phyloP scores from a whole-genome alignment of 1,284 basidiomycete genomes.

The Coniophora puteana region DNA sequence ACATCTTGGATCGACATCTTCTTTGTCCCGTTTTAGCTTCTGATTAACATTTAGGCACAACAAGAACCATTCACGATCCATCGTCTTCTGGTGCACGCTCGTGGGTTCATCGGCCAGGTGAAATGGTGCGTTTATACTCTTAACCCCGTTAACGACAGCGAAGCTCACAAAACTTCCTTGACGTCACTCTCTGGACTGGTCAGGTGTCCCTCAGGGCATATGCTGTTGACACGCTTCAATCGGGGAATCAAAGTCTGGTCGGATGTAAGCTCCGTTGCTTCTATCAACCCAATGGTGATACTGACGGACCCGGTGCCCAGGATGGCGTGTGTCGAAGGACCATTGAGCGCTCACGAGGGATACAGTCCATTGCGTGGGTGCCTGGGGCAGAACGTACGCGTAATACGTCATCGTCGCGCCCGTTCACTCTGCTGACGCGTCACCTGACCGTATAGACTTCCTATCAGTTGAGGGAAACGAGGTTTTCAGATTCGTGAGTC shows the following conservation, averaged over 20 bases:
- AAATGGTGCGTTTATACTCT: slow-evolving; percentile 71
- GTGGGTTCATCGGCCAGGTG: slow-evolving; percentile 76
- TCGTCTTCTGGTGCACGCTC: slow-evolving; percentile 65
- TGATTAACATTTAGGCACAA: slow-evolving; percentile 9
- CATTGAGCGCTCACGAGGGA: slow-evolving; percentile 56
- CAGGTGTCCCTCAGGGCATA: slow-evolving; percentile 66
- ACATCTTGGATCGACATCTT: background rate
- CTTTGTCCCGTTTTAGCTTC: slow-evolving; percentile 10
- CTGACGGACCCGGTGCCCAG: slow-evolving; percentile 31
- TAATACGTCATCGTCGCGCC: background rate
- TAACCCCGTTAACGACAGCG: too few species aligned
- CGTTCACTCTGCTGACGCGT: background rate
- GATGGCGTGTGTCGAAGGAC: slow-evolving; percentile 70
- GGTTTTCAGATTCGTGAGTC: slow-evolving; percentile 44
- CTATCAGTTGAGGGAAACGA: slow-evolving; percentile 52
- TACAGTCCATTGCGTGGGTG: slow-evolving; percentile 73
- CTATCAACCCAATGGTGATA: slow-evolving; percentile 6
- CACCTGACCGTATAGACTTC: slow-evolving; percentile 33
- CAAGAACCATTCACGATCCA: slow-evolving; percentile 59
- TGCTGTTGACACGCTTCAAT: slow-evolving; percentile 62
- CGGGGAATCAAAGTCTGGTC: slow-evolving; percentile 78
- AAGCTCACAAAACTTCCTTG: slow-evolving; percentile 1
- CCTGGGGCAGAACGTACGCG: slow-evolving; percentile 58
- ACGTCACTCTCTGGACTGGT: slow-evolving; percentile 3
- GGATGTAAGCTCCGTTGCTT: slow-evolving; percentile 40